A percentile compares a stretch with the other conserved stretches of the same genome.
Evolutionary conservation across 2,329 filamentous ascomycete genomes (phyloP).

Genomic region (Talaromyces sp.): DNA sequence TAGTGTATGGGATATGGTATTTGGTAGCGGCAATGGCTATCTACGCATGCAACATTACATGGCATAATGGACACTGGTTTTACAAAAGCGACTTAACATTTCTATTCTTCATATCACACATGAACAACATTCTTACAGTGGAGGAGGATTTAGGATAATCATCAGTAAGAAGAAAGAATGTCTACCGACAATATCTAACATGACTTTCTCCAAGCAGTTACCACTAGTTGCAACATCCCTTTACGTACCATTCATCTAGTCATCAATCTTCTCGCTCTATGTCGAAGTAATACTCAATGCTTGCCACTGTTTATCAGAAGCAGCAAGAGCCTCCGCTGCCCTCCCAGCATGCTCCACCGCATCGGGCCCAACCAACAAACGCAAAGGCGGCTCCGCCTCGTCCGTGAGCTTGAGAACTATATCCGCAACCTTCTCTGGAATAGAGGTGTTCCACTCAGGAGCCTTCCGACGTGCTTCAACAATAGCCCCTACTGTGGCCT

Average conservation of each 20-base stretch:
- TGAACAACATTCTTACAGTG: neutral
- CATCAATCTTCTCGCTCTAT: neutral
- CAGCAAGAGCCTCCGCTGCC: slow-evolving; percentile 17
- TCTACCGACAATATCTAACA: neutral
- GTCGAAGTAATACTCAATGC: neutral
- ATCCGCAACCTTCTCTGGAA: slow-evolving; percentile 22
- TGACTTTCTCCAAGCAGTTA: neutral
- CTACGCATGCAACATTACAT: neutral
- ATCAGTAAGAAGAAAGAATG: too few species aligned
- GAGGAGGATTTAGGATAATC: neutral
- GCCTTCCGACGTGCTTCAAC: neutral
- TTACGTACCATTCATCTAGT: neutral
- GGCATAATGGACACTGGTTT: neutral
- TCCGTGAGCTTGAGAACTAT: slow-evolving; percentile 23
- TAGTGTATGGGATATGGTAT: neutral
- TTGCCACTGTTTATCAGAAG: slow-evolving; percentile 28
- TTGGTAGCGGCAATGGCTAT: neutral
- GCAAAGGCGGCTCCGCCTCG: slow-evolving; percentile 24
- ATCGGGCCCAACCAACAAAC: slow-evolving; percentile 27
- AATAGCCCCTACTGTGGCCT: slow-evolving; percentile 23
- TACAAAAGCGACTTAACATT: neutral
- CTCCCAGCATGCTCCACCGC: slow-evolving; percentile 19
- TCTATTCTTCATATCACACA: neutral
- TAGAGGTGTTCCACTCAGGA: neutral
- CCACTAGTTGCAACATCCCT: neutral